Evolutionary conservation across 768 basidiomycete genomes (phyloP), one percentile per base, ranked within the genome.

Genomic region (Mycena vulgaris): DNA sequence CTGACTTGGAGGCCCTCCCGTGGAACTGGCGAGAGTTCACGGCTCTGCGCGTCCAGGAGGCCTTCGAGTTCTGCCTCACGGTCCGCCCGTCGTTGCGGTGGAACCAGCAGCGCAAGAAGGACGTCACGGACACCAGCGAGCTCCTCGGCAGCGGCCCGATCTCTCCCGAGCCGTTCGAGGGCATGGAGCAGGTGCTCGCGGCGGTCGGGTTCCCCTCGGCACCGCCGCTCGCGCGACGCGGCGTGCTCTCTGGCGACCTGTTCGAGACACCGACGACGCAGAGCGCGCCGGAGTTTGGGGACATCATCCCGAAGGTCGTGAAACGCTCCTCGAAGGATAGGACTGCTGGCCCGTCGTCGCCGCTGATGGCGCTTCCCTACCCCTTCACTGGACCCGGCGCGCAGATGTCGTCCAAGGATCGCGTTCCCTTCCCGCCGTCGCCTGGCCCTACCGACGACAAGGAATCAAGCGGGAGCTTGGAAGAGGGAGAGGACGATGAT

Each of bases 1-100:
- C 84, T 25, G 83, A 85, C 37, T 72, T 81, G 16, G 88, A 88
- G 30, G 83, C 86, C 17, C 85, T 96, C 27, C 87, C 90, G 8
- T 97, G 95, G 95, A 83, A 83, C 63, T 97, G 95, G 95, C 86
- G 89, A 55, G 89, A 92, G 63, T 83, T 87, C 70, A 93, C 94
- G 2, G 85, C 90, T 25, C 78, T 87, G 71, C 87, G 95, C 49
- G 85, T 97, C 30, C 89, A 91, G 73, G 93, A 94, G 63, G 92
- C 92, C 0, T 95, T 89, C 75, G 93, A 96, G 71, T 92, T 96
- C 73, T 97, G 96, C 76, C 80, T 88, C 31, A 83, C 81, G 10
- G 75, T 80, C 6, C 79, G 77, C 16, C 79, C 78, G 16, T 65
- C 76, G 14, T 65, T 79, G 27, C 75, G 83, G 1, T 85, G 84